A percentile compares a stretch with the other conserved stretches of the same genome.
These are phyloP conservation scores for Linum tenue DNA, from an alignment of 345 rosid genomes.

Conservation along the genomic window DNA sequence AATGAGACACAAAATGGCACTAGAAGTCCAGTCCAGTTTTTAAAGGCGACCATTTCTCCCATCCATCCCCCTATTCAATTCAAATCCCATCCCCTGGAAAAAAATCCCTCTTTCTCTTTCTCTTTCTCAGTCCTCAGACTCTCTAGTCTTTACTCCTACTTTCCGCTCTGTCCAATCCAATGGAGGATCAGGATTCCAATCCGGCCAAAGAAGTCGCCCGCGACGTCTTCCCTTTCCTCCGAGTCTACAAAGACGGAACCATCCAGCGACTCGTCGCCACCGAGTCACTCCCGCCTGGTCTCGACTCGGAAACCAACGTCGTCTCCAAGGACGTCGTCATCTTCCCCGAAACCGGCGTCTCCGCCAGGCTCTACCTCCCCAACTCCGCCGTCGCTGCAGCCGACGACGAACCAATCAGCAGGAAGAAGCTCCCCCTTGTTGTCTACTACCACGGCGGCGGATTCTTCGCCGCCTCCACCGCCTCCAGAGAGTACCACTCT, in stretches of 20 bases:
- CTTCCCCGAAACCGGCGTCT: slow-evolving; percentile 5
- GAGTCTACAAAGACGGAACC: slow-evolving; percentile 2
- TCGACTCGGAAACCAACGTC: slow-evolving; percentile 1
- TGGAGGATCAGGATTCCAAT: not conserved
- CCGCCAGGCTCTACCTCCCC: slow-evolving; percentile 1
- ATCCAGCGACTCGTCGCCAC: not conserved
- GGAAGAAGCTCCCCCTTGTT: not conserved
- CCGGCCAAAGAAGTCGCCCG: not conserved
- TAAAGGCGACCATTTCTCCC: no score
- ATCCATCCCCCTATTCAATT: no score
- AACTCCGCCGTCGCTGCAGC: not conserved
- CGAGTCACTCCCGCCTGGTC: not conserved
- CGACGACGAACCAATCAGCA: not conserved
- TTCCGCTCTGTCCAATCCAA: not conserved
- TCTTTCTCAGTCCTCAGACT: not conserved
- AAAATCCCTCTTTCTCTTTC: no score
- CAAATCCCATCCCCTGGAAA: no score
- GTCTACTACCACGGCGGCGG: slow-evolving; percentile 6
- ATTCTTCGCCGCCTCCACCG: not conserved
- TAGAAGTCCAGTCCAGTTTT: no score
- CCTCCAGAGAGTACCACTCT: not conserved
- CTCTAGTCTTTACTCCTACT: not conserved
- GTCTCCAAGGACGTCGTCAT: not conserved
- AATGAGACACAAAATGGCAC: no score
- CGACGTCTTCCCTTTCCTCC: not conserved